Conservation (phyloP, 495 filamentous ascomycete genomes). For the Mytilinidion resinicola region DNA sequence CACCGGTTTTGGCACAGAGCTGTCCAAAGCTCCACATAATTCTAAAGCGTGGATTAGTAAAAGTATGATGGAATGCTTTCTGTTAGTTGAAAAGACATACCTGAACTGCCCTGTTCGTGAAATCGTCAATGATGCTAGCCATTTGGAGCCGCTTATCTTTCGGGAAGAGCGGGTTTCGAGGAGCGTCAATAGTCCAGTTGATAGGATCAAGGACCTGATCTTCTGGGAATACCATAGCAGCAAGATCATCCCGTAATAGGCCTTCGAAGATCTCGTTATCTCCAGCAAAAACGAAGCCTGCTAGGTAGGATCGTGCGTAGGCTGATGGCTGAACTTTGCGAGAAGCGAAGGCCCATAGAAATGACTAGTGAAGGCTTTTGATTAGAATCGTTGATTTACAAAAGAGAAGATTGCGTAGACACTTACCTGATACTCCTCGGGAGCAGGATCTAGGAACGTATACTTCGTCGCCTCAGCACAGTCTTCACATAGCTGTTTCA, state of each 20-base stretch:
- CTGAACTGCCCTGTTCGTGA: conserved; percentile 63
- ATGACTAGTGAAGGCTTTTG: conserved; percentile 38
- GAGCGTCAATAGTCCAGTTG: conserved; percentile 69
- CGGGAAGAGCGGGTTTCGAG: conserved; percentile 30
- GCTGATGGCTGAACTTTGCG: conserved; percentile 76
- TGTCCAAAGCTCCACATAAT: conserved; percentile 75
- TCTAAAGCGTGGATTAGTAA: background rate
- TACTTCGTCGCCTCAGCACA: conserved; percentile 46
- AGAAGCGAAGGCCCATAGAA: conserved; percentile 65
- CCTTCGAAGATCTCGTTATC: conserved; percentile 52
- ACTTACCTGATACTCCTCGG: conserved; percentile 11
- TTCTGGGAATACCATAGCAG: conserved; percentile 65
- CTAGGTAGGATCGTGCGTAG: conserved; percentile 76
- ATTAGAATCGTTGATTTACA: background rate
- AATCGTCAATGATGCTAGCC: conserved; percentile 69
- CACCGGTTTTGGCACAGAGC: conserved; percentile 85
- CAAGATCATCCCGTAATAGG: conserved; percentile 73
- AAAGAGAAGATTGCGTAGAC: background rate
- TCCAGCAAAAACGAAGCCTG: conserved; percentile 67
- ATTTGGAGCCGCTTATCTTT: conserved; percentile 72
- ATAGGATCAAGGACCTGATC: conserved; percentile 62
- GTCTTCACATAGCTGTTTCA: conserved; percentile 67
- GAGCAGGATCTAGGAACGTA: conserved; percentile 2
- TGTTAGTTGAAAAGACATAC: conserved; percentile 27
- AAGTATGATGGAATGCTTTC: background rate